Percentiles rank a stretch among this genome's conserved stretches.
These are phyloP conservation scores for Dalbergia oliveri DNA, from an alignment of 306 rosid genomes.

Conservation along the genomic window DNA sequence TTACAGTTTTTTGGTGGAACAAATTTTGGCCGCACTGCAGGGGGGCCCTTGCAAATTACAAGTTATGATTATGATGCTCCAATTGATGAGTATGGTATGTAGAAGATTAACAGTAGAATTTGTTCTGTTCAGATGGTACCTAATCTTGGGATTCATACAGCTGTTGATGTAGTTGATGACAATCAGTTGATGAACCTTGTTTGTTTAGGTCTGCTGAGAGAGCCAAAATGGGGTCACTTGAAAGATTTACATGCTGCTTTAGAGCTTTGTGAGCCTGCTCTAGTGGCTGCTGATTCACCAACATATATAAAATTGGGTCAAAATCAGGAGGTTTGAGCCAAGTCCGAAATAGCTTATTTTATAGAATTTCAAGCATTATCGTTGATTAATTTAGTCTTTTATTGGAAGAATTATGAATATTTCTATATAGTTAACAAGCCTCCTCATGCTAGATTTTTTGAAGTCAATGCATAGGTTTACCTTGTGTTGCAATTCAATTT, in stretches of 20 bases:
- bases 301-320: conserved; percentile 84
- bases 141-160: conserved; percentile 35
- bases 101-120: conserved; percentile 30
- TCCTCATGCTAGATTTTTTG: neutral
- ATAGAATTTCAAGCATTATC: conserved; percentile 17
- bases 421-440: neutral
- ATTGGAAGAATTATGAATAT: neutral
- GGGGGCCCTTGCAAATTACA: conserved; percentile 94
- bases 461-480: neutral
- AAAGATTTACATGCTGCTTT: conserved; percentile 93
- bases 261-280: conserved; percentile 94
- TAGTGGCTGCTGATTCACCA: conserved; percentile 81
- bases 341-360: conserved; percentile 32
- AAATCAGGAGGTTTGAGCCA: conserved; percentile 86
- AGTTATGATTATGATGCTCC: conserved; percentile 99
- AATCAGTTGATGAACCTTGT: conserved; percentile 30
- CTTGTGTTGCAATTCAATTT: conserved; percentile 16
- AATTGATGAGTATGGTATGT: conserved; percentile 92
- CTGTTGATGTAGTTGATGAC: conserved; percentile 38
- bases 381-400: conserved; percentile 25
- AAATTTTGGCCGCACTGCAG: conserved; percentile 95
- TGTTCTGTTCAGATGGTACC: conserved; percentile 29
- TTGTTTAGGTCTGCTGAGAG: conserved; percentile 75
- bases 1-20: conserved; percentile 97
- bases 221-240: conserved; percentile 99